These are phyloP conservation scores for Nothophytophthora sp. DNA, from an alignment of 352 stramenopile genomes.

Conservation along the genomic window DNA sequence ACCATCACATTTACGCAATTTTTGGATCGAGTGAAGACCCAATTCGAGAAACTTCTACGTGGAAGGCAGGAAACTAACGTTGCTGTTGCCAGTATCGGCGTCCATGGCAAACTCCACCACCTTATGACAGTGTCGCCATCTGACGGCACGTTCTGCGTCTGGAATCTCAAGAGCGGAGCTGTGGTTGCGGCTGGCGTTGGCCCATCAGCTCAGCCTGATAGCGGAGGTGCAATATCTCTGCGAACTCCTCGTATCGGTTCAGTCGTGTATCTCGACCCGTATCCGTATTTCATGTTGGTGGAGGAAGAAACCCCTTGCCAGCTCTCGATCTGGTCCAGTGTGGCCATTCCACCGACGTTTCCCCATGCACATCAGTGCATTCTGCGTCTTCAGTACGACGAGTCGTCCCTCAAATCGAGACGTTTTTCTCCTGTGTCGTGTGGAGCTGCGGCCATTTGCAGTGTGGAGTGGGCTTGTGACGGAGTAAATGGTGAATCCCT, in stretches of 20 bases:
- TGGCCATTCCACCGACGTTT: slow-evolving; percentile 28
- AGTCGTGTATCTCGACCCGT: slow-evolving; percentile 38
- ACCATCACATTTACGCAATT: slow-evolving; percentile 9
- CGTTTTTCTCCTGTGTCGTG: not conserved
- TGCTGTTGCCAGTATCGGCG: slow-evolving; percentile 30
- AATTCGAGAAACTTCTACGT: not conserved
- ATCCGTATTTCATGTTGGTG: slow-evolving; percentile 42
- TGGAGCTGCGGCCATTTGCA: slow-evolving; percentile 6
- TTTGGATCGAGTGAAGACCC: slow-evolving; percentile 10
- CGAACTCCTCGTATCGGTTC: slow-evolving; percentile 10
- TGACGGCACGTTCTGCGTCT: slow-evolving; percentile 44
- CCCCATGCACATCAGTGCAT: slow-evolving; percentile 16
- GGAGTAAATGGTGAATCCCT: slow-evolving; percentile 21
- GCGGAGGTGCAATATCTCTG: not conserved
- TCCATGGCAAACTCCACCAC: slow-evolving; percentile 19
- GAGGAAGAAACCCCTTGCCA: slow-evolving; percentile 22
- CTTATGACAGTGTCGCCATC: slow-evolving; percentile 34
- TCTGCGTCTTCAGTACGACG: slow-evolving; percentile 6
- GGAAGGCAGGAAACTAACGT: not conserved
- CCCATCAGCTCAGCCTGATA: not conserved
- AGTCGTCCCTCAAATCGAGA: not conserved
- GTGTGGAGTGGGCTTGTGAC: slow-evolving; percentile 27
- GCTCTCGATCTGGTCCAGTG: slow-evolving; percentile 44
- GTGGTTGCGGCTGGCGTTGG: slow-evolving; percentile 20
- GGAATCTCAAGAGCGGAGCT: slow-evolving; percentile 43